These are phyloP conservation scores for Globisporangium cystogenes DNA, from an alignment of 352 stramenopile species.

Conservation along the genomic window DNA sequence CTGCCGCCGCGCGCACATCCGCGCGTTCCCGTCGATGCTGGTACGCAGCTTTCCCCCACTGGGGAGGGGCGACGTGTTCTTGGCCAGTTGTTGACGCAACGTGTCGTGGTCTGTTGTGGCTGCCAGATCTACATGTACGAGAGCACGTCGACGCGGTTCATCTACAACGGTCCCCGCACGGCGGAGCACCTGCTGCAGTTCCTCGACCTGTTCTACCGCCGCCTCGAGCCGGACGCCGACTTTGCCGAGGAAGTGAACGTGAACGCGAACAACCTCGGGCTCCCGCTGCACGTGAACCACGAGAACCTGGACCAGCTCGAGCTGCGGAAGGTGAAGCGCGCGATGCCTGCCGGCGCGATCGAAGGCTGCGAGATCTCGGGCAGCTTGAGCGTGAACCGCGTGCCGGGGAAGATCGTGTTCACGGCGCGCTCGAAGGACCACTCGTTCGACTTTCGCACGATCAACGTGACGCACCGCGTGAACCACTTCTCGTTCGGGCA, in stretches of 20 bases:
- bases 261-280: slow-evolving; percentile 34
- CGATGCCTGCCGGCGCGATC: slow-evolving; percentile 22
- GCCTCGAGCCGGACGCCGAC: slow-evolving; percentile 69
- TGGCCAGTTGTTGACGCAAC: no score
- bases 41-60: slow-evolving; percentile 20
- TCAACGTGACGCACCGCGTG: slow-evolving; percentile 67
- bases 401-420: slow-evolving; percentile 65
- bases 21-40: slow-evolving; percentile 80
- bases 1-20: slow-evolving; percentile 67
- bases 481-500: slow-evolving; percentile 88
- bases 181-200: slow-evolving; percentile 73
- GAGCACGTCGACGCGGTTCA: slow-evolving; percentile 67
- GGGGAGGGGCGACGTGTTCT: background rate
- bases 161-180: slow-evolving; percentile 78
- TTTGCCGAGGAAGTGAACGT: slow-evolving; percentile 76
- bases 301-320: slow-evolving; percentile 45
- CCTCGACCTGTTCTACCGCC: slow-evolving; percentile 79
- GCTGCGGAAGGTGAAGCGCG: slow-evolving; percentile 41
- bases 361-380: slow-evolving; percentile 79
- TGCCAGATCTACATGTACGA: slow-evolving; percentile 80
- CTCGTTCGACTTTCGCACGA: slow-evolving; percentile 50
- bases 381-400: slow-evolving; percentile 72
- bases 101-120: background rate
- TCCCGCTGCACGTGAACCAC: slow-evolving; percentile 53
- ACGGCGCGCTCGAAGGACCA: slow-evolving; percentile 62